Conservation (phyloP, 352 stramenopile species). For the Phytophthora idaei region DNA sequence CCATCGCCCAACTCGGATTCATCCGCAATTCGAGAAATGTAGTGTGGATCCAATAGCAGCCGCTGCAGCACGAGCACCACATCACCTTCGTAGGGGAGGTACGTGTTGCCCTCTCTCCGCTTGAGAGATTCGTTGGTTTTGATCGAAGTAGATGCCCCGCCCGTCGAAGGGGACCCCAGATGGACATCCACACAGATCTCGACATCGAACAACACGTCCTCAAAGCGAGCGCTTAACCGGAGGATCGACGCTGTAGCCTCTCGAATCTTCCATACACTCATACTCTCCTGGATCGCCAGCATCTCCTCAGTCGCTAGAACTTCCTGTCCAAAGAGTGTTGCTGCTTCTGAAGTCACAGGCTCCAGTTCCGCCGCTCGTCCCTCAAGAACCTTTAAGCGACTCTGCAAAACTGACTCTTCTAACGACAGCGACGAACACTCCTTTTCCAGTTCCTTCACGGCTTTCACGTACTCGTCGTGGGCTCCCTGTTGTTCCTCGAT, state of each 20-base stretch:
- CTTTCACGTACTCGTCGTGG: slow-evolving; percentile 62
- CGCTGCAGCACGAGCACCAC: slow-evolving; percentile 55
- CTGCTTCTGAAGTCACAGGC: slow-evolving; percentile 39
- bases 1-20: slow-evolving; percentile 30
- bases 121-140: slow-evolving; percentile 42
- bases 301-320: slow-evolving; percentile 59
- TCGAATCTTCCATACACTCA: slow-evolving; percentile 53
- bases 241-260: slow-evolving; percentile 55
- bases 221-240: slow-evolving; percentile 47
- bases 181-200: slow-evolving; percentile 49
- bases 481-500: slow-evolving; percentile 80
- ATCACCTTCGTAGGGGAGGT: slow-evolving; percentile 48
- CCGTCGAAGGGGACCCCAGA: slow-evolving; percentile 19
- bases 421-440: slow-evolving; percentile 67
- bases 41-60: slow-evolving; percentile 52
- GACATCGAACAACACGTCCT: slow-evolving; percentile 57
- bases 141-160: slow-evolving; percentile 28
- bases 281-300: slow-evolving; percentile 56
- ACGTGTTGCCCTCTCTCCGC: slow-evolving; percentile 39
- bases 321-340: slow-evolving; percentile 39
- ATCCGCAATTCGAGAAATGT: slow-evolving; percentile 36
- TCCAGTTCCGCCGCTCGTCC: slow-evolving; percentile 53
- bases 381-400: slow-evolving; percentile 66
- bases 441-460: slow-evolving; percentile 61
- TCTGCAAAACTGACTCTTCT: slow-evolving; percentile 67